phyloP scores from a whole-genome alignment of 2,329 filamentous ascomycete species.

The Claviceps humidiphila region DNA sequence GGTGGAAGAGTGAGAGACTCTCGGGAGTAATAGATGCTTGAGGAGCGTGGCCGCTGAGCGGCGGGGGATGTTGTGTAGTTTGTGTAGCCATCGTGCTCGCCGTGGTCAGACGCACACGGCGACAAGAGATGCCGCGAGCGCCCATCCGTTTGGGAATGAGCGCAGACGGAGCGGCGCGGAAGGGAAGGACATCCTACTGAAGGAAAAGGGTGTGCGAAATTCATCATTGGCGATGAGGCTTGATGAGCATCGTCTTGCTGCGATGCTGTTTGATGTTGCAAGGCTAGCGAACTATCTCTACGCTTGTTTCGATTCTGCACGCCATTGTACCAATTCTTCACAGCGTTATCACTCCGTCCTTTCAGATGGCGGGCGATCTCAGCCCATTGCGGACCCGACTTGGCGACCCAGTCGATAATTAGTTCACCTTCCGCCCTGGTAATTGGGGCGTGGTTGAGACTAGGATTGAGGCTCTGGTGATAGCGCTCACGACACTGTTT shows the following conservation, averaged over 20 bases:
- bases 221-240: background rate
- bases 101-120: constrained; percentile 30
- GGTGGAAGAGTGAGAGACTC: no score
- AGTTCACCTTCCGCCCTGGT: constrained; percentile 53
- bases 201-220: background rate
- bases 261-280: no score
- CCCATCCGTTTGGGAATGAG: constrained; percentile 6
- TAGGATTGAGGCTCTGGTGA: constrained; percentile 80
- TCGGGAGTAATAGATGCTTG: no score
- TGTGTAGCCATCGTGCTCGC: constrained; percentile 51
- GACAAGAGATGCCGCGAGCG: constrained; percentile 23
- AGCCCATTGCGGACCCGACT: constrained; percentile 81
- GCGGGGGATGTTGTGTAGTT: constrained; percentile 47
- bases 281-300: background rate
- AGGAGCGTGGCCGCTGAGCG: constrained; percentile 15
- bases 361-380: constrained; percentile 75
- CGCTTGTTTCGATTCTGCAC: constrained; percentile 69
- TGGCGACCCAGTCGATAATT: constrained; percentile 65
- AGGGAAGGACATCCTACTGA: background rate
- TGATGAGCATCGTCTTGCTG: background rate
- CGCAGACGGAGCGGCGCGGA: background rate
- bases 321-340: constrained; percentile 98
- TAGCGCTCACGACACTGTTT: constrained; percentile 94
- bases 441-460: constrained; percentile 61
- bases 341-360: constrained; percentile 83